phyloP scores from a whole-genome alignment of 441 rosid genomes.

The Macaranga tanarius region DNA sequence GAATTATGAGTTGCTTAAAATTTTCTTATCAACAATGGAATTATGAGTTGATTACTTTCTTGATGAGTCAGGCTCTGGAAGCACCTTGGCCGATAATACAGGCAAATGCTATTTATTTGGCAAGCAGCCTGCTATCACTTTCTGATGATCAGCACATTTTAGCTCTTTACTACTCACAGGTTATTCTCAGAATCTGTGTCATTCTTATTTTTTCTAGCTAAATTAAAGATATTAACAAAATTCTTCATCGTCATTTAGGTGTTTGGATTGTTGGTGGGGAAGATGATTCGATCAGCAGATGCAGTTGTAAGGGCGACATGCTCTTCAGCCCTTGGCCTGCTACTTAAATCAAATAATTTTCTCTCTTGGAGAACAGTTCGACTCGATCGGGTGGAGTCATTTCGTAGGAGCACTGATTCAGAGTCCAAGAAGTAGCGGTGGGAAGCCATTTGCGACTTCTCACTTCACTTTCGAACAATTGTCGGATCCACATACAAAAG shows the following conservation, averaged over 20 bases:
- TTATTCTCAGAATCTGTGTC: slow-evolving; percentile 23
- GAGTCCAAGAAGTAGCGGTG: slow-evolving; percentile 28
- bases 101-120: slow-evolving; percentile 89
- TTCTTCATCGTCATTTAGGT: slow-evolving; percentile 43
- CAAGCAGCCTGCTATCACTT: slow-evolving; percentile 77
- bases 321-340: slow-evolving; percentile 72
- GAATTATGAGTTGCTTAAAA: slow-evolving; percentile 16
- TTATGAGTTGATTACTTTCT: slow-evolving; percentile 19
- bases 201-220: neutral
- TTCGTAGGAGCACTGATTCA: slow-evolving; percentile 38
- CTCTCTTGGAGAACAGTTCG: slow-evolving; percentile 63
- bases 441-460: neutral
- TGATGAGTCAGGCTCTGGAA: slow-evolving; percentile 74
- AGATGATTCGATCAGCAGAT: slow-evolving; percentile 77
- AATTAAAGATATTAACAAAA: slow-evolving; percentile 7
- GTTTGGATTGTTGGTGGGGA: slow-evolving; percentile 77
- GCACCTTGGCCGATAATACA: slow-evolving; percentile 97
- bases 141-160: slow-evolving; percentile 78
- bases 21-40: neutral
- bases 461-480: neutral
- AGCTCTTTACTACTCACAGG: slow-evolving; percentile 75
- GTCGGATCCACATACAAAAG: neutral
- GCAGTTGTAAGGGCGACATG: slow-evolving; percentile 85
- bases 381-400: slow-evolving; percentile 57
- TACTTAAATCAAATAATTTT: slow-evolving; percentile 71